Conservation (phyloP, 371 early-diverging fungal species). For the Syncephalastrum contaminatum region DNA sequence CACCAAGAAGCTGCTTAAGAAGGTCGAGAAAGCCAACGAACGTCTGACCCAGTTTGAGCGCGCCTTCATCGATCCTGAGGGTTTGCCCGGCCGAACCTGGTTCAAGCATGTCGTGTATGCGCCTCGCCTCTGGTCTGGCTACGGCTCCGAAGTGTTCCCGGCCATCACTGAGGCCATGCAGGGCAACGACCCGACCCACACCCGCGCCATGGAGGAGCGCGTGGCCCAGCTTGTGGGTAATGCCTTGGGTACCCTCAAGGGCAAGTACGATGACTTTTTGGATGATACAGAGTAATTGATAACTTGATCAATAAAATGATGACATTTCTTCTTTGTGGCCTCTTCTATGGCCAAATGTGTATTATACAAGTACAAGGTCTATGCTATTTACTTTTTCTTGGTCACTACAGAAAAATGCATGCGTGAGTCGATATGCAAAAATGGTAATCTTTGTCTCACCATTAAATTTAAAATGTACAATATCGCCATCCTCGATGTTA, state of each 20-base stretch:
- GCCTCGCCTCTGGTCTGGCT: conserved; percentile 46
- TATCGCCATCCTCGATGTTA: conserved; percentile 93
- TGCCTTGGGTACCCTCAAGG: conserved; percentile 6
- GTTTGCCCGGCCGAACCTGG: conserved; percentile 52
- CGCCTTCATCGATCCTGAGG: conserved; percentile 46
- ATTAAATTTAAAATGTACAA: conserved; percentile 68
- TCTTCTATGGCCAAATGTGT: too few relatives aligned
- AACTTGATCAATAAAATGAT: too few relatives aligned
- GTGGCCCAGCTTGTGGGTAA: conserved; percentile 10
- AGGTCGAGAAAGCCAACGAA: conserved; percentile 32
- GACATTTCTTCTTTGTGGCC: too few relatives aligned
- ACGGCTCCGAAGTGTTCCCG: conserved; percentile 39
- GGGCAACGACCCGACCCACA: conserved; percentile 15
- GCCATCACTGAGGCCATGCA: conserved; percentile 41
- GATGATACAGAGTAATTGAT: conserved; percentile 1
- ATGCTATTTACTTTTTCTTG: neutral
- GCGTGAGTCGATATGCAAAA: too few relatives aligned
- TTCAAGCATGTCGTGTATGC: conserved; percentile 52
- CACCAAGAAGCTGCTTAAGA: conserved; percentile 11
- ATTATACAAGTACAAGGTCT: conserved; percentile 1
- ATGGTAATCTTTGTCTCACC: conserved; percentile 4
- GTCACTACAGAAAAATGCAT: neutral
- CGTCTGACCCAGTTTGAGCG: conserved; percentile 43
- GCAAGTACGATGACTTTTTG: conserved; percentile 14
- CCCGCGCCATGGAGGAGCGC: conserved; percentile 16